Evolutionary conservation across 495 filamentous ascomycete species (phyloP), one percentile per base, ranked within the genome.

Genomic region (Aspergillus homomorphus): DNA sequence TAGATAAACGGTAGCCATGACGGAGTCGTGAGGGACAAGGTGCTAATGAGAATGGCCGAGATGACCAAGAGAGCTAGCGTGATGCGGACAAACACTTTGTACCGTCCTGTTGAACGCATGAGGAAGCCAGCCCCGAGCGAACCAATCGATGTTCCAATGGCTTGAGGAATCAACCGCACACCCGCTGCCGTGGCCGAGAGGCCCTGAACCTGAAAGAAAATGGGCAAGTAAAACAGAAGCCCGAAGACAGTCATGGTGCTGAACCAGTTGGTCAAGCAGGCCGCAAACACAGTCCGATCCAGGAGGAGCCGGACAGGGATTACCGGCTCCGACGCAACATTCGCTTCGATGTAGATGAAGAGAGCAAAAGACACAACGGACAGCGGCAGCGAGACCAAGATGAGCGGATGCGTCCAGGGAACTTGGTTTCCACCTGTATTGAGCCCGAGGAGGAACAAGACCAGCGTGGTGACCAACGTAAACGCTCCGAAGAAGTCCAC

Each of bases 341-440:
- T 69, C 9, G 82, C 82, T 71, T 89, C 85, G 54, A 96, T 79
- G 71, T 87, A 91, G 30, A 78, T 63, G 45, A 96, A 85, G 4
- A 73, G 41, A 1, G 68, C 59, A 4, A 80, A 58, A 54, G 84
- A 85, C 7, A 83, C 77, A 0, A 76, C 61, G 4, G 88, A 87
- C 1, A 94, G 73, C 0, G 87, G 85, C 15, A 97, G 70, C 0
- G 84, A 80, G 4, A 77, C 80, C 19, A 91, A 70, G 4, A 95
- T 85, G n/a, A 96, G 73, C 2, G 90, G 91, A 56, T 95, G 89
- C 0, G 76, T 82, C 92, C 92, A 96, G 2, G 91, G 88, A 0
- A 96, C 82, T 18, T 90, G 70, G 58, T 93, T 96, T 6, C 92
- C 92, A 14, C 91, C 92, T 1, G 88, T 84, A 64, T 91, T 96